phyloP scores from a whole-genome alignment of 2,329 filamentous ascomycete species.

The Phyllosticta paracitricarpa region DNA sequence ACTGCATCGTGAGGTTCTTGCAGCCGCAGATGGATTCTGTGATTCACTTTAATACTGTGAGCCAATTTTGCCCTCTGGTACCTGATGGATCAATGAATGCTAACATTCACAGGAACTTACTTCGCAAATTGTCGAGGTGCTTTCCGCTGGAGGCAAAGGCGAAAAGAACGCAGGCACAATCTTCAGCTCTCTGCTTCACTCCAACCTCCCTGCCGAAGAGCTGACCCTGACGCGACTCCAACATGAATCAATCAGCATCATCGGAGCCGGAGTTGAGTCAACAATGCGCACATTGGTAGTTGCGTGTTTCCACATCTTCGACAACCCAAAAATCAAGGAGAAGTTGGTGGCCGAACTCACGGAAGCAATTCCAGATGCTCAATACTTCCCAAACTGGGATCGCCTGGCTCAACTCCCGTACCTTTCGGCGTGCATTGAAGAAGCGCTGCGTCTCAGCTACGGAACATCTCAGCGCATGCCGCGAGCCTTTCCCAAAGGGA shows the following conservation, averaged over 20 bases:
- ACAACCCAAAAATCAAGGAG: constrained; percentile 14
- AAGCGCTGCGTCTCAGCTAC: constrained; percentile 27
- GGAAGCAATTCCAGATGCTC: constrained; percentile 16
- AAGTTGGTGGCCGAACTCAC: constrained; percentile 20
- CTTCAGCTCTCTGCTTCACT: neutral
- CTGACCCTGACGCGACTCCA: constrained; percentile 24
- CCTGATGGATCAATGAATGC: too few relatives aligned
- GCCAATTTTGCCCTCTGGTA: neutral
- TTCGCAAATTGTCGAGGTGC: too few relatives aligned
- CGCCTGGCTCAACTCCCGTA: constrained; percentile 8
- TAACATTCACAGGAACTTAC: too few relatives aligned
- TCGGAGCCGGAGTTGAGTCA: constrained; percentile 24
- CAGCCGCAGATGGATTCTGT: neutral
- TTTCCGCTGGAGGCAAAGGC: neutral
- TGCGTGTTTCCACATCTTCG: constrained; percentile 19
- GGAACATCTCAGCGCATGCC: constrained; percentile 24
- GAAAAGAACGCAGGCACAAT: neutral
- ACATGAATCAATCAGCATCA: constrained; percentile 22
- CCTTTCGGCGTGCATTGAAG: constrained; percentile 14
- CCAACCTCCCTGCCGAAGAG: constrained; percentile 15
- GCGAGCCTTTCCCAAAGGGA: neutral
- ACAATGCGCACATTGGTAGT: constrained; percentile 17
- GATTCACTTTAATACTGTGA: neutral
- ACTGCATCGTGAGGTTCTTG: neutral
- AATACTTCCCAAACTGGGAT: neutral